Percentiles rank a stretch among this genome's conserved stretches.
These are phyloP conservation scores for Orbilia brochopaga DNA, from an alignment of 2,329 filamentous ascomycete species.

Conservation along the genomic window DNA sequence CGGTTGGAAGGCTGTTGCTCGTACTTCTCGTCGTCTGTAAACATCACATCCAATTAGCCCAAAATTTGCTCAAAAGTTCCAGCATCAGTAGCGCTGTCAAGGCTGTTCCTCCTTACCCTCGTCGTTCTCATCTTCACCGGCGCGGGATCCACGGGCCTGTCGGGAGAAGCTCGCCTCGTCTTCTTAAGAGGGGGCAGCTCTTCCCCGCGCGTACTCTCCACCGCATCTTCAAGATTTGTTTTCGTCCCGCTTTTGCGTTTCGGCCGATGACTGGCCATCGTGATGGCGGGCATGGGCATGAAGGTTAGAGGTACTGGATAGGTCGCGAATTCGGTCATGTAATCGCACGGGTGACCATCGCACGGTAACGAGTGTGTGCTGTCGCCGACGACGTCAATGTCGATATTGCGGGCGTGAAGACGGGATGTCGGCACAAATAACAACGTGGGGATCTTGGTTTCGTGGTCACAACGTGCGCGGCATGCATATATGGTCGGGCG, in stretches of 20 bases:
- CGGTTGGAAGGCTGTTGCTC: not conserved
- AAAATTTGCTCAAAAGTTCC: not conserved
- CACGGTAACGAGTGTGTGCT: conserved; percentile 14
- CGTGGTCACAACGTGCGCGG: not conserved
- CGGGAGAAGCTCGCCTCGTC: conserved; percentile 38
- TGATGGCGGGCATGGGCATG: conserved; percentile 42
- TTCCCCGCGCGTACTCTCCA: conserved; percentile 23
- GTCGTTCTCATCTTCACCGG: conserved; percentile 14
- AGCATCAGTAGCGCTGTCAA: not conserved
- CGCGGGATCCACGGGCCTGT: conserved; percentile 1
- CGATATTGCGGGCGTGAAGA: too few species aligned
- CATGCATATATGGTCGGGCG: not conserved
- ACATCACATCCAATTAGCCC: conserved; percentile 17
- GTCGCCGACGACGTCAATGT: not conserved
- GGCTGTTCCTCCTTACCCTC: conserved; percentile 22
- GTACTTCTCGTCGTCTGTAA: conserved; percentile 36
- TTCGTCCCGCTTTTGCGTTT: conserved; percentile 47
- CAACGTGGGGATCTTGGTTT: not conserved
- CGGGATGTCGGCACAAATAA: not conserved
- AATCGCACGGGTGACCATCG: conserved; percentile 41
- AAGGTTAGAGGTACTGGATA: conserved; percentile 43
- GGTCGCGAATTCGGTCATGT: conserved; percentile 50
- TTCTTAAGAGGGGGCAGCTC: conserved; percentile 47
- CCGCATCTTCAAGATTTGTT: conserved; percentile 23
- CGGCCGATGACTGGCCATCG: conserved; percentile 49